Evolutionary conservation across 106 monocot genomes (phyloP), one percentile per base, ranked within the genome.

Genomic region (Allium fistulosum): DNA sequence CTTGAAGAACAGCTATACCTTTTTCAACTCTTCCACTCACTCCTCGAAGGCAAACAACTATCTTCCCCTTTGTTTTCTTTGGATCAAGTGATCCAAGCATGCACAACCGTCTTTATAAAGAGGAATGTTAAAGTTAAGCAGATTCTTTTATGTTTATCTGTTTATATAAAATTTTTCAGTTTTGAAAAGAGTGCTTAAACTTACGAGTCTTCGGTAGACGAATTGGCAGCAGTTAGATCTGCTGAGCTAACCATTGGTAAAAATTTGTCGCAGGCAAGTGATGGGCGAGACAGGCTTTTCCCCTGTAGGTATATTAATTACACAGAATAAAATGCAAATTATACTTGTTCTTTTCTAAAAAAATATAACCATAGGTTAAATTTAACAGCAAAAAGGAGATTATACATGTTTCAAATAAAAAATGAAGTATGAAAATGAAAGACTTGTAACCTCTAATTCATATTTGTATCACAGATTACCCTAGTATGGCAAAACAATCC

Each of bases 51-150:
- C 75, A 75, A 3, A 78, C 82, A 2, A 82, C 71, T 8, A 82
- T 78, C 77, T 82, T 82, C 11, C 82, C 74, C 66, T 71, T 82
- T 56, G 71, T 78, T 51, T 82, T 78, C 45, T 63, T 17, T 4
- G 70, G 65, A 12, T 82, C 82, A 0, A 82, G 69, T 8, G 77
- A 70, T 7, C 57, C 74, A 53, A 17, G 2, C 9, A 49, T 11
- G 62, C 82, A 82, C 57, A 74, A 51, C 16, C 63, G 26, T 10
- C 82, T 82, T 71, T 60, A 26, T 7, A 16, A 46, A 53, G 1
- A 16, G 45, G 8, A 55, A 37, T 5, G 5, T 37, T 37, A 37
- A 37, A 37, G 37, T 37, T 37, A 37, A 37, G 5, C 37, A 37
- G 2, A 37, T 37, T 2, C 37, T 37, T 37, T 1, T 37, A 37